Conservation (phyloP, 139 green algal genomes). For the Pycnococcus provasolii region DNA sequence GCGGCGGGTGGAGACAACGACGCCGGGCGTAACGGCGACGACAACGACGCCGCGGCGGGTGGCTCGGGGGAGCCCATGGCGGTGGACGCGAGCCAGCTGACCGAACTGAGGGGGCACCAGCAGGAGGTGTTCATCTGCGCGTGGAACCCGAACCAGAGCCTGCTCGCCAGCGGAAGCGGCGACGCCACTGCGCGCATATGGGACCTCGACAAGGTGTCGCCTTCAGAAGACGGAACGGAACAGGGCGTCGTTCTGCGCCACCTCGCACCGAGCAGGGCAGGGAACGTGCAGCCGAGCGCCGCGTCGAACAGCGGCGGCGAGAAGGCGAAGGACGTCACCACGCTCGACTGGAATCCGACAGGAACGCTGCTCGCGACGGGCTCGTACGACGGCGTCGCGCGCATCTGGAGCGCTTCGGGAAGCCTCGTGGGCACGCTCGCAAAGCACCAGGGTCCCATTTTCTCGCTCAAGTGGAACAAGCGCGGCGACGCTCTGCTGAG, state of each 20-base stretch:
- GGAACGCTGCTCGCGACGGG: slow-evolving; percentile 72
- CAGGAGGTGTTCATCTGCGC: slow-evolving; percentile 78
- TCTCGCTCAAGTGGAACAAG: slow-evolving; percentile 87
- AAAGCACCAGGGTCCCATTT: slow-evolving; percentile 72
- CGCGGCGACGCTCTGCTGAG: slow-evolving; percentile 71
- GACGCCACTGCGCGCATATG: slow-evolving; percentile 76
- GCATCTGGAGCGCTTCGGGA: slow-evolving; percentile 62
- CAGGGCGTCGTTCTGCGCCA: too few relatives aligned
- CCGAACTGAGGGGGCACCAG: slow-evolving; percentile 58
- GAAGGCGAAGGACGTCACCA: slow-evolving; percentile 74
- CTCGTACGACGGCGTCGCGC: slow-evolving; percentile 67
- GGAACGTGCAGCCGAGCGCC: neutral
- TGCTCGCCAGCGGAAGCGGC: slow-evolving; percentile 64
- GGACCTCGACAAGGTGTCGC: slow-evolving; percentile 15
- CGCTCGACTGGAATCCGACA: slow-evolving; percentile 79
- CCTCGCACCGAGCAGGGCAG: neutral
- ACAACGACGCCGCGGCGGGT: too few relatives aligned
- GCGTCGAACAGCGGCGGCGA: slow-evolving; percentile 5
- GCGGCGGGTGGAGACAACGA: slow-evolving; percentile 12
- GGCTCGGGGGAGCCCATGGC: slow-evolving; percentile 46
- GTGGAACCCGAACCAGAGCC: slow-evolving; percentile 60
- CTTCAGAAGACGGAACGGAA: neutral
- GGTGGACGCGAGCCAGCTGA: slow-evolving; percentile 42
- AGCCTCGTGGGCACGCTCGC: slow-evolving; percentile 59
- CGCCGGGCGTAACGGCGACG: too few relatives aligned